Evolutionary conservation across 2,329 filamentous ascomycete species (phyloP), one percentile per base, ranked within the genome.

Genomic region (Claviceps lovelessii): DNA sequence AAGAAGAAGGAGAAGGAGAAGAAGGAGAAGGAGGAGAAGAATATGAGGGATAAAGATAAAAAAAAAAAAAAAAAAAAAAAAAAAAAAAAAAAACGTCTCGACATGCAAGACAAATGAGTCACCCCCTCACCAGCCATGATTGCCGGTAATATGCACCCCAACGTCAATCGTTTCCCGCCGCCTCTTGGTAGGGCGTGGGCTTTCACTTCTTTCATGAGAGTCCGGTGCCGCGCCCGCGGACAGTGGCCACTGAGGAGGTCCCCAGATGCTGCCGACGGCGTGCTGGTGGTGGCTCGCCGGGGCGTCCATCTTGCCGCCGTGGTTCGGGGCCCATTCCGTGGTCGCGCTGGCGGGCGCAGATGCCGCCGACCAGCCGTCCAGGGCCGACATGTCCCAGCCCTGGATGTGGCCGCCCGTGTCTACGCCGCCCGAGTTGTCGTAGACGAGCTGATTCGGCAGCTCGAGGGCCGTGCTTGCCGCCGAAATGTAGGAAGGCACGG

Each of bases 131-230:
- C 67, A 69, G 51, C 59, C 65, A 57, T 65, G 62, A 52, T 66
- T 63, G 52, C 66, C 64, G 35, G 67, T 63, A 33, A 68, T 63
- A 47, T 67, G 63, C 52, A 68, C 63, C 53, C 67, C 64, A 46
- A 61, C 60, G 48, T 67, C 66, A 29, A 70, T 60, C 15, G 58
- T 61, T 28, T 68, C 67, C 28, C 69, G 63, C 48, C 69, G 63
- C 56, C 69, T 64, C 68, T 72, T 72, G 58, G 65, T 63, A 23
- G 68, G 64, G 48, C 68, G 57, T 2, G 69, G 69, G 58, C 69
- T 71, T 15, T 61, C 65, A 2, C 64, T 66, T 33, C 66, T 63
- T 41, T 69, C 66, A 41, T 59, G 58, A 15, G 56, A 58, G 31
- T 56, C 60, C 8, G 57, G 55, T 28, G 58, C 59, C n/a, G 62